Percentiles rank a stretch among this genome's conserved stretches.
Conservation (phyloP, 306 rosid species). For the Prunus salicina region DNA sequence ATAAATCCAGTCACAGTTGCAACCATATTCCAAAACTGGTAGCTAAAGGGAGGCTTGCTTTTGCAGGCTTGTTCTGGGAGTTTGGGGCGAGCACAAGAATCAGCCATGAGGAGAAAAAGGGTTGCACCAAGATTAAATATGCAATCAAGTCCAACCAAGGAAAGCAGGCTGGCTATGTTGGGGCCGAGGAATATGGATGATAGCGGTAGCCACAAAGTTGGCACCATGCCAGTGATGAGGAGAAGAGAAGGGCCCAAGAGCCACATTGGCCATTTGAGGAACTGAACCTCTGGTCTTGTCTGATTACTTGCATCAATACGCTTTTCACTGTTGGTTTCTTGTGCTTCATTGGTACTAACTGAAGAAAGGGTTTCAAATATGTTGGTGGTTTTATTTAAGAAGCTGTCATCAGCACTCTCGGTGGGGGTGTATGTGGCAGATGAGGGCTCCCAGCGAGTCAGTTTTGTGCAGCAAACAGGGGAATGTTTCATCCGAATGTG, state of each 20-base stretch:
- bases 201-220: conserved; percentile 87
- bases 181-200: conserved; percentile 81
- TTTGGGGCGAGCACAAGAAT: conserved; percentile 66
- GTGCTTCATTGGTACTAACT: conserved; percentile 37
- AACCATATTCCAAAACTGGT: conserved; percentile 82
- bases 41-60: conserved; percentile 83
- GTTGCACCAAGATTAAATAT: conserved; percentile 86
- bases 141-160: conserved; percentile 90
- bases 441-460: conserved; percentile 70
- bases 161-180: conserved; percentile 77
- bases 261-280: conserved; percentile 93
- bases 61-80: conserved; percentile 39
- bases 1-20: conserved; percentile 67
- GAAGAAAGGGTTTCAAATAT: conserved; percentile 60
- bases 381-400: conserved; percentile 45
- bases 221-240: conserved; percentile 76
- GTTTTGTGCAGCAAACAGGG: conserved; percentile 50
- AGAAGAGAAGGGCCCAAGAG: conserved; percentile 82
- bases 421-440: conserved; percentile 52
- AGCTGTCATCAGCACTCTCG: conserved; percentile 32
- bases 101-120: conserved; percentile 95
- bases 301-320: conserved; percentile 30
- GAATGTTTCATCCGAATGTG: conserved; percentile 30
- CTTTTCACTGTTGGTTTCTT: conserved; percentile 32
- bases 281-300: conserved; percentile 44